Evolutionary conservation across 768 basidiomycete genomes (phyloP).

Genomic region (Russula lepida): DNA sequence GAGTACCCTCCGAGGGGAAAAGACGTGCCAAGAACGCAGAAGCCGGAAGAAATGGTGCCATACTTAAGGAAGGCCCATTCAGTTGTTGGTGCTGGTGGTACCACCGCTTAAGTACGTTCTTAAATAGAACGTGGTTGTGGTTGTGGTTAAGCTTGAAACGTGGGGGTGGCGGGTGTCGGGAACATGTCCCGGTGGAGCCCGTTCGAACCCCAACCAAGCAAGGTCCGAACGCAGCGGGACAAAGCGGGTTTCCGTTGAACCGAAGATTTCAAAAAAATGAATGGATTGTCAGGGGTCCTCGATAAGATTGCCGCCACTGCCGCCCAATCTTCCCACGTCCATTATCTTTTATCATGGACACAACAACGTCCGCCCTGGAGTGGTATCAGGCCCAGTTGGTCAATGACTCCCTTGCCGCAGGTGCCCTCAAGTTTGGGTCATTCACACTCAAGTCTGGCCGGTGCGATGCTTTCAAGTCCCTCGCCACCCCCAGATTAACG

Average conservation of each 20-base stretch:
- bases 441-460: constrained; percentile 95
- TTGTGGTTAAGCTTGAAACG: background rate
- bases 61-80: background rate
- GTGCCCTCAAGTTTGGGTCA: constrained; percentile 80
- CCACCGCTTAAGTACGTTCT: background rate
- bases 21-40: background rate
- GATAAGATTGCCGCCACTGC: background rate
- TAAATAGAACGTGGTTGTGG: background rate
- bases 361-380: constrained; percentile 28
- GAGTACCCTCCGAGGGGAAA: background rate
- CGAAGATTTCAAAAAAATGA: no score
- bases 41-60: background rate
- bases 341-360: no score
- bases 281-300: background rate
- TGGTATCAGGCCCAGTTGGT: constrained; percentile 60
- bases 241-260: no score
- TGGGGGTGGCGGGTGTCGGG: no score
- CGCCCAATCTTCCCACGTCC: background rate
- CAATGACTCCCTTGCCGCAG: constrained; percentile 53
- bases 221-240: no score
- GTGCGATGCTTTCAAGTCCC: constrained; percentile 36
- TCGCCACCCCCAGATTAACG: constrained; percentile 7
- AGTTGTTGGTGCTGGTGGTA: background rate
- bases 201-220: no score
- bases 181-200: no score